Evolutionary conservation across 805 yeast species (phyloP).

Genomic region (Starmerella floricola): DNA sequence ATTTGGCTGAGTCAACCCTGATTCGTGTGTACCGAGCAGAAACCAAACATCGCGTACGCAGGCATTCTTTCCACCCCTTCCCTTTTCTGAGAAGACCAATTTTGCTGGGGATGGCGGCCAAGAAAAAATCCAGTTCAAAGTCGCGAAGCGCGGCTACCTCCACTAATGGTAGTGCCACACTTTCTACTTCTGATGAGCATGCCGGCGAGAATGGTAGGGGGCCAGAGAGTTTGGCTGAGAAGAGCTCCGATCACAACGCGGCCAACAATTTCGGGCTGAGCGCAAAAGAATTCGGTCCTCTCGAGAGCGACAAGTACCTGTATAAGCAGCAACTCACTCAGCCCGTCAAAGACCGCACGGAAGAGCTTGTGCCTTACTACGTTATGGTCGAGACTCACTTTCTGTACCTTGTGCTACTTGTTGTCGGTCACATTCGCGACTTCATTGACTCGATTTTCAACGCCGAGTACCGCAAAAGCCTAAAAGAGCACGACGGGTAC

Average conservation of each 20-base stretch:
- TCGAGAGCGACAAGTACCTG: slow-evolving; percentile 53
- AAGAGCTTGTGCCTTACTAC: slow-evolving; percentile 80
- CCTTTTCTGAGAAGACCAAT: neutral
- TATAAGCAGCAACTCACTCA: slow-evolving; percentile 44
- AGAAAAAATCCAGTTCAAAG: neutral
- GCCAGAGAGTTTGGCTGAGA: no score
- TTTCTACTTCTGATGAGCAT: neutral
- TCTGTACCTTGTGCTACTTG: slow-evolving; percentile 69
- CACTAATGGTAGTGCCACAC: neutral
- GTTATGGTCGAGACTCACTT: slow-evolving; percentile 72
- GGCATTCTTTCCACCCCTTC: neutral
- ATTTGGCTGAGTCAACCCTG: slow-evolving; percentile 2
- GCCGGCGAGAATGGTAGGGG: no score
- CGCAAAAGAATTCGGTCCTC: slow-evolving; percentile 54
- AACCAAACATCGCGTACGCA: slow-evolving; percentile 3
- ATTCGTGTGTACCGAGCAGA: neutral
- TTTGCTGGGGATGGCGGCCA: slow-evolving; percentile 1
- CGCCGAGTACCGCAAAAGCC: slow-evolving; percentile 50
- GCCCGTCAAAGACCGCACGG: slow-evolving; percentile 38
- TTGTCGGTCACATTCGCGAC: slow-evolving; percentile 84
- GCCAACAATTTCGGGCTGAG: slow-evolving; percentile 13
- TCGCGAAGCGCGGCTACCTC: neutral
- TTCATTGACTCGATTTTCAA: slow-evolving; percentile 67
- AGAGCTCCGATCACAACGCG: no score
- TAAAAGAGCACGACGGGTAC: slow-evolving; percentile 71